A percentile compares a stretch with the other conserved stretches of the same genome.
phyloP scores from a whole-genome alignment of 2,329 filamentous ascomycete genomes.

The Botrytis pseudocinerea region DNA sequence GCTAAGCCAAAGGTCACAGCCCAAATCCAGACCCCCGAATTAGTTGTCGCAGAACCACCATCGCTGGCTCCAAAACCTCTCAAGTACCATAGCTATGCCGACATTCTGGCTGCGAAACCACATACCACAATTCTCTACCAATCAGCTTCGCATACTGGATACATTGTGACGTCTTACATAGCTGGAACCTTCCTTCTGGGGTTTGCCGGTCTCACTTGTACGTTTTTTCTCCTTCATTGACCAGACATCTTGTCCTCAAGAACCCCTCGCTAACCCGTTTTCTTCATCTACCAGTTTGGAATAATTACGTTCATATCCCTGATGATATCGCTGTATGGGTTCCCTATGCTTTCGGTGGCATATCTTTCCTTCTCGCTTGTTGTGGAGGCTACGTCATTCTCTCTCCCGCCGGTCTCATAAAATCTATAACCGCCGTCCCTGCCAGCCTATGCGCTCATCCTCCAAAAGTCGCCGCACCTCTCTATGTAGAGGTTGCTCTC shows the following conservation, averaged over 20 bases:
- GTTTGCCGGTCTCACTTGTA: constrained; percentile 53
- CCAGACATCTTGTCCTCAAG: background rate
- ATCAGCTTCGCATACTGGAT: constrained; percentile 63
- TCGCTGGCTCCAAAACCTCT: constrained; percentile 1
- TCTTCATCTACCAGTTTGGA: constrained; percentile 37
- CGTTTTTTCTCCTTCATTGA: background rate
- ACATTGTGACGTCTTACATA: constrained; percentile 60
- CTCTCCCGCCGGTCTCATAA: constrained; percentile 59
- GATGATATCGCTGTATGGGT: constrained; percentile 58
- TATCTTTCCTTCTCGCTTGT: constrained; percentile 59
- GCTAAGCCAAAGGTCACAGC: background rate
- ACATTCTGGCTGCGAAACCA: constrained; percentile 55
- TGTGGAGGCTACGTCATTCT: constrained; percentile 62
- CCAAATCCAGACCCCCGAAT: constrained; percentile 8
- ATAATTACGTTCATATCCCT: constrained; percentile 51
- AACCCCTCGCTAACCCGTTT: background rate
- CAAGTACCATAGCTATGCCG: constrained; percentile 50
- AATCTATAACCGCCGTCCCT: constrained; percentile 40
- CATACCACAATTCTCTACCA: constrained; percentile 63
- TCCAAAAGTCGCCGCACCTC: constrained; percentile 18
- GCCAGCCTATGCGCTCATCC: constrained; percentile 24
- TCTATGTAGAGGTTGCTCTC: constrained; percentile 54
- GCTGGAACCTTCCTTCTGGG: constrained; percentile 55
- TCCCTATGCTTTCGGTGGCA: constrained; percentile 55
- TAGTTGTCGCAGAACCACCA: background rate